Evolutionary conservation across 179 eudicot species (phyloP).

Genomic region (Nepenthes alata): DNA sequence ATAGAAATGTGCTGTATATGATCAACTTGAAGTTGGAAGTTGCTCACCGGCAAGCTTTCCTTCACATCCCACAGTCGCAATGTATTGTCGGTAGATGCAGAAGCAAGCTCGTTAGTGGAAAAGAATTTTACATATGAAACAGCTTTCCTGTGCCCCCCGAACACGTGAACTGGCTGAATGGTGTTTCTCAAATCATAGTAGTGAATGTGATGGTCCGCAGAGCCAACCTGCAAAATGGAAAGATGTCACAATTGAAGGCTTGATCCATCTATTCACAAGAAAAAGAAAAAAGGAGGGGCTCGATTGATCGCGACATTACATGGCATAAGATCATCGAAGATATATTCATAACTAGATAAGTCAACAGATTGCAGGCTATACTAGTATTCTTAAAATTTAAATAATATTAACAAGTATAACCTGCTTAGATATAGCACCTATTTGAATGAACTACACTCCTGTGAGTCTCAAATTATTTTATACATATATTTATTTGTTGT

Average conservation of each 20-base stretch:
- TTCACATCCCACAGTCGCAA: slow-evolving; percentile 69
- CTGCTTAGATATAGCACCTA: no score
- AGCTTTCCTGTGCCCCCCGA: slow-evolving; percentile 58
- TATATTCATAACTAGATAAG: no score
- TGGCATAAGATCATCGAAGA: no score
- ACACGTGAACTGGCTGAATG: slow-evolving; percentile 49
- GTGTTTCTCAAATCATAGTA: slow-evolving; percentile 58
- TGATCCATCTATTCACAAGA: neutral
- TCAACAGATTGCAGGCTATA: no score
- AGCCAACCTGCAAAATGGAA: slow-evolving; percentile 51
- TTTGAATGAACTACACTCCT: no score
- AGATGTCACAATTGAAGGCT: neutral
- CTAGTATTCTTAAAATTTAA: no score
- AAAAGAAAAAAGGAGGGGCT: neutral
- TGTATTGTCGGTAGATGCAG: slow-evolving; percentile 72
- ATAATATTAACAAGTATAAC: no score
- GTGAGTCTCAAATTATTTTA: no score
- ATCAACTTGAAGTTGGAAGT: no score
- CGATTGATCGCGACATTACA: no score
- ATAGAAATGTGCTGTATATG: no score
- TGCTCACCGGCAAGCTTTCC: slow-evolving; percentile 45
- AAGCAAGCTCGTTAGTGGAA: slow-evolving; percentile 60
- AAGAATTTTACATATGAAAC: slow-evolving; percentile 67
- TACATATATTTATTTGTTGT: no score
- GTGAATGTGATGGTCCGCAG: slow-evolving; percentile 67